phyloP scores from a whole-genome alignment of 2,329 filamentous ascomycete species.

The Paecilomyces dactylethromorphus region DNA sequence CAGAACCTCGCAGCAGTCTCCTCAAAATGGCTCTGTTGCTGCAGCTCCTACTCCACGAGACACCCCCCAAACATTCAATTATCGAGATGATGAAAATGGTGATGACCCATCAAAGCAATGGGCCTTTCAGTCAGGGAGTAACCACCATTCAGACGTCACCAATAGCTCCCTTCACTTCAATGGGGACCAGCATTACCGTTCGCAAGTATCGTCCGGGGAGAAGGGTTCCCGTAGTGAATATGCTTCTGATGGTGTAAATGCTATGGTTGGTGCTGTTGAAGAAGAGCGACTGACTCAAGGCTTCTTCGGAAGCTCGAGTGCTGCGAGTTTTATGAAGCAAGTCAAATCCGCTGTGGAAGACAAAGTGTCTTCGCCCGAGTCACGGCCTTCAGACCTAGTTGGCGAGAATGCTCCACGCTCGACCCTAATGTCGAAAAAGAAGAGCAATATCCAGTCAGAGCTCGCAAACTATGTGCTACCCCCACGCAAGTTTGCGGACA shows the following conservation, averaged over 20 bases:
- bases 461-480: slow-evolving; percentile 36
- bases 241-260: slow-evolving; percentile 30
- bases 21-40: background rate
- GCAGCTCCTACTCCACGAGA: background rate
- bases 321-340: slow-evolving; percentile 42
- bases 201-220: slow-evolving; percentile 3
- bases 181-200: background rate
- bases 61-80: background rate
- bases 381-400: slow-evolving; percentile 10
- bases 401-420: slow-evolving; percentile 7
- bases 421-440: slow-evolving; percentile 15
- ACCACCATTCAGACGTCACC: background rate
- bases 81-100: background rate
- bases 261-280: slow-evolving; percentile 42
- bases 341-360: slow-evolving; percentile 40
- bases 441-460: slow-evolving; percentile 4
- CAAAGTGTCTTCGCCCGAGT: slow-evolving; percentile 15
- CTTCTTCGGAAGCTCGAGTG: slow-evolving; percentile 44
- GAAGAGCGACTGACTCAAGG: slow-evolving; percentile 36
- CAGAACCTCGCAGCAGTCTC: background rate
- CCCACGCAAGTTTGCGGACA: slow-evolving; percentile 39
- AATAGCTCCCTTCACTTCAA: background rate
- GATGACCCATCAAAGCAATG: background rate
- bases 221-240: slow-evolving; percentile 4
- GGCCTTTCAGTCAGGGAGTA: background rate